Evolutionary conservation across 345 rosid species (phyloP).

Genomic region (Eucalyptus regnans): DNA sequence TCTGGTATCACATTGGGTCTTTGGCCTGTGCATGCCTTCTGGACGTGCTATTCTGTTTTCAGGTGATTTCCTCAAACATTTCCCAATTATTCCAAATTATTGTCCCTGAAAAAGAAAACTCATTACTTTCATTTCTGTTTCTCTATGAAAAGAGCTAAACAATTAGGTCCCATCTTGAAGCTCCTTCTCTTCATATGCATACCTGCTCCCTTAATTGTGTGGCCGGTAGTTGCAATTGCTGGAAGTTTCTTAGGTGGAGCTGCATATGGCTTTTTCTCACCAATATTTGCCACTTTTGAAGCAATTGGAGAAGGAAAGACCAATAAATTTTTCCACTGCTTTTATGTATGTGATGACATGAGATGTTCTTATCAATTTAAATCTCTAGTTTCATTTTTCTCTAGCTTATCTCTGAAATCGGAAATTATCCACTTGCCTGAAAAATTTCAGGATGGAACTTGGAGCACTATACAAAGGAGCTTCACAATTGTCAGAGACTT

Average conservation of each 20-base stretch:
- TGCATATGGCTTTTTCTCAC: constrained; percentile 69
- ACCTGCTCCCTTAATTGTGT: constrained; percentile 39
- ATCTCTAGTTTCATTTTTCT: neutral
- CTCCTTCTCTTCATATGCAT: constrained; percentile 48
- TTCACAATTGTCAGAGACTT: constrained; percentile 67
- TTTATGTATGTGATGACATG: constrained; percentile 38
- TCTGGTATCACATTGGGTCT: constrained; percentile 60
- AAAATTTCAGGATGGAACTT: constrained; percentile 72
- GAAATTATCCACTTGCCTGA: neutral
- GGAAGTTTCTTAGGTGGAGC: constrained; percentile 67
- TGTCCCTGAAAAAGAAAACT: neutral
- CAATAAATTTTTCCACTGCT: constrained; percentile 50
- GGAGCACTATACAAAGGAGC: constrained; percentile 51
- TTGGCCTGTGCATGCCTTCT: constrained; percentile 41
- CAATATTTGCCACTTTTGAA: constrained; percentile 84
- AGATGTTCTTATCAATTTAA: neutral
- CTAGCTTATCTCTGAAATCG: neutral
- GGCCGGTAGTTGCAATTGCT: constrained; percentile 45
- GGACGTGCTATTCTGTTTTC: constrained; percentile 61
- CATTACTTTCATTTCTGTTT: neutral
- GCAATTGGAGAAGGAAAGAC: constrained; percentile 91
- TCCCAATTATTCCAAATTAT: neutral
- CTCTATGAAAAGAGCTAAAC: constrained; percentile 48
- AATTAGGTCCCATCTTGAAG: constrained; percentile 75
- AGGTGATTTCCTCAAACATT: constrained; percentile 31